Percentiles rank a stretch among this genome's conserved stretches.
Evolutionary conservation across 768 basidiomycete species (phyloP).

Genomic region (Scleroderma citrinum): DNA sequence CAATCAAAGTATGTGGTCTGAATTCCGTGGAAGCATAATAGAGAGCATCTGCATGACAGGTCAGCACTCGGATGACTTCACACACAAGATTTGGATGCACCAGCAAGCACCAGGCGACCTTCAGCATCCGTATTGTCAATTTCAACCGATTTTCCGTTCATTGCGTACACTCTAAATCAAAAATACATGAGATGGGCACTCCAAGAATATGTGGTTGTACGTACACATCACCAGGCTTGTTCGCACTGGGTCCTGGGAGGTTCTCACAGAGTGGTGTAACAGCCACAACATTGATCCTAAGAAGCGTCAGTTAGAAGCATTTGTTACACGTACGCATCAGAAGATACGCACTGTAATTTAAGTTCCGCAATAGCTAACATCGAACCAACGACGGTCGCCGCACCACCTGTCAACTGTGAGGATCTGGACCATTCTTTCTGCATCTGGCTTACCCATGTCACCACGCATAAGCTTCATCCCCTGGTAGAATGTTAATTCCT

Average conservation of each 20-base stretch:
- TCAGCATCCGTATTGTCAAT: conserved; percentile 88
- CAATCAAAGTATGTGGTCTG: conserved; percentile 77
- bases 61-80: not conserved
- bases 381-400: conserved; percentile 69
- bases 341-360: conserved; percentile 57
- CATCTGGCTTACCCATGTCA: conserved; percentile 64
- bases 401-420: conserved; percentile 46
- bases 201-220: conserved; percentile 14
- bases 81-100: conserved; percentile 27
- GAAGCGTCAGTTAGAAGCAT: not conserved
- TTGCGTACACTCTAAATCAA: conserved; percentile 59
- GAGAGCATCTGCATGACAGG: conserved; percentile 54
- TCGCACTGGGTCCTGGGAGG: conserved; percentile 63
- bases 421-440: not conserved
- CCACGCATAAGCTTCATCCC: conserved; percentile 82
- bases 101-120: conserved; percentile 70
- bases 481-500: conserved; percentile 28
- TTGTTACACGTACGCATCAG: not conserved
- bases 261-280: conserved; percentile 79
- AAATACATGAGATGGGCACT: not conserved
- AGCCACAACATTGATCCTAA: conserved; percentile 69
- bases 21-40: conserved; percentile 74
- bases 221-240: conserved; percentile 81
- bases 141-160: conserved; percentile 85
- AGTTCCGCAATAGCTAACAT: conserved; percentile 78